Percentiles rank a stretch among this genome's conserved stretches.
These are phyloP conservation scores for Celoporthe dispersa DNA, from an alignment of 2,329 filamentous ascomycete genomes.

Conservation along the genomic window DNA sequence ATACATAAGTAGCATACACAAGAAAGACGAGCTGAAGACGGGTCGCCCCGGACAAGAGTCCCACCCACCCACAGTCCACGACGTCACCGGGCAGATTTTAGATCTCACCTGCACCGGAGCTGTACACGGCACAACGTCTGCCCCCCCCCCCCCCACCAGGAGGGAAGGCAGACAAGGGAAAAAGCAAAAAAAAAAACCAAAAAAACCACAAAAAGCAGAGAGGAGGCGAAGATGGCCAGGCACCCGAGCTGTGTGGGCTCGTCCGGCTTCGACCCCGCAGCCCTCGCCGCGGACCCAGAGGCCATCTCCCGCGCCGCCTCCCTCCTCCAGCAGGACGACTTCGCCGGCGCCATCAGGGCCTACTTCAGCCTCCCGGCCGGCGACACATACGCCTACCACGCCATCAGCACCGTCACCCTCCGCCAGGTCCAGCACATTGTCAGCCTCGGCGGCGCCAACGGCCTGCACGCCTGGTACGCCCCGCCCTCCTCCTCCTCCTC, in stretches of 20 bases:
- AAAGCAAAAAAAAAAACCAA: neutral
- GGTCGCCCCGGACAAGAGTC: neutral
- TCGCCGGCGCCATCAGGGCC: slow-evolving; percentile 48
- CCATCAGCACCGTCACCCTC: slow-evolving; percentile 53
- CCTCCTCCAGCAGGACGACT: slow-evolving; percentile 46
- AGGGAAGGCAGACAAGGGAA: no score
- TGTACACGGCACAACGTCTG: no score
- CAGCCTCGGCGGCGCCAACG: slow-evolving; percentile 48
- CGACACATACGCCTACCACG: slow-evolving; percentile 57
- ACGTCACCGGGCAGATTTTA: neutral
- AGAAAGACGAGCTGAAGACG: neutral
- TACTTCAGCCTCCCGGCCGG: slow-evolving; percentile 49
- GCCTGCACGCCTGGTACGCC: slow-evolving; percentile 55
- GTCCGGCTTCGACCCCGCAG: slow-evolving; percentile 48
- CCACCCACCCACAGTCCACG: neutral
- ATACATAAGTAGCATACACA: neutral
- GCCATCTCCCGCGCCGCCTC: slow-evolving; percentile 44
- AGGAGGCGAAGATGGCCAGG: slow-evolving; percentile 16
- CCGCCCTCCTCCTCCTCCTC: neutral
- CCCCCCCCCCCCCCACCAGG: no score
- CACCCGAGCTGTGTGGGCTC: slow-evolving; percentile 49
- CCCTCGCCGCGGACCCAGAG: slow-evolving; percentile 44
- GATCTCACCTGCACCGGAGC: neutral
- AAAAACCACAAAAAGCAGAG: no score
- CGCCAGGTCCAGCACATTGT: slow-evolving; percentile 54